These are phyloP conservation scores for Dacryopinax primogenitus DNA, from an alignment of 768 basidiomycete genomes.

Conservation along the genomic window DNA sequence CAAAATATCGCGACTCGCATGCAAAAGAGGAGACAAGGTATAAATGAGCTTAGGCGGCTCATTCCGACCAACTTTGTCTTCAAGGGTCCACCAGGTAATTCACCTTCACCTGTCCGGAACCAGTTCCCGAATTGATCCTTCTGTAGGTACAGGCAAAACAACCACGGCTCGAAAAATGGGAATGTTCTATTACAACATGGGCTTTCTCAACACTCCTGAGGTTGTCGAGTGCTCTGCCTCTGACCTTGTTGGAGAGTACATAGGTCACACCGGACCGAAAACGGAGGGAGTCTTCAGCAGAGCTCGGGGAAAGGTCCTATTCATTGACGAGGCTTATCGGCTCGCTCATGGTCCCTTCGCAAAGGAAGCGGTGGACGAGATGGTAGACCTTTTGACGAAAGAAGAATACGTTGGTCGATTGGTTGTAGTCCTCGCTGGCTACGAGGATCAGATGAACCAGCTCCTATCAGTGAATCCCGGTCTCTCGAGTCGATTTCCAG, in stretches of 20 bases:
- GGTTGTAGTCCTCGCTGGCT: conserved; percentile 57
- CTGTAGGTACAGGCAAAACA: conserved; percentile 49
- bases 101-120: not conserved
- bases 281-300: conserved; percentile 47
- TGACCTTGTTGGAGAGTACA: conserved; percentile 55
- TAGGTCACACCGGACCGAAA: conserved; percentile 62
- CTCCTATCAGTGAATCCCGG: conserved; percentile 49
- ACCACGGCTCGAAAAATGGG: conserved; percentile 51
- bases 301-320: conserved; percentile 53
- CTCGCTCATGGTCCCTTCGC: conserved; percentile 50
- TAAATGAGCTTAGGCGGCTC: conserved; percentile 32
- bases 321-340: conserved; percentile 61
- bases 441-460: conserved; percentile 52
- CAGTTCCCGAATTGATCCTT: not conserved
- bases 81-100: conserved; percentile 56
- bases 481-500: conserved; percentile 54
- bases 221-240: conserved; percentile 57
- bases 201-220: conserved; percentile 34
- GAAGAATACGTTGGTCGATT: conserved; percentile 45
- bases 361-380: conserved; percentile 58
- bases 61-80: conserved; percentile 57
- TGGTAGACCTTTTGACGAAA: conserved; percentile 50
- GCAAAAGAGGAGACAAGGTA: no score
- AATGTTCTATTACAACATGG: conserved; percentile 52
- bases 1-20: no score